phyloP scores from a whole-genome alignment of 2,329 filamentous ascomycete genomes.

The Cladosporium velox region DNA sequence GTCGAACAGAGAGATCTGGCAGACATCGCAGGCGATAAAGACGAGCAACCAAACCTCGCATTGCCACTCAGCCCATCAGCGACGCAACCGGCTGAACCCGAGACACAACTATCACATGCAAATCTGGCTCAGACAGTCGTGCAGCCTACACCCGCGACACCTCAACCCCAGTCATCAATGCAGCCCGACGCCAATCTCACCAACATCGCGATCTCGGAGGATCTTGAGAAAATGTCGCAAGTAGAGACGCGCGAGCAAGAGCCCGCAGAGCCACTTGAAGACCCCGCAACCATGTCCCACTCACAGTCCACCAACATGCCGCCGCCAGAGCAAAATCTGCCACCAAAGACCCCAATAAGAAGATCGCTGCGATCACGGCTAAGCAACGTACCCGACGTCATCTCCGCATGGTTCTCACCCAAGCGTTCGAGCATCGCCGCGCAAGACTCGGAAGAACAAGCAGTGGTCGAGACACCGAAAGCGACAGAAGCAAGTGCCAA shows the following conservation, averaged over 20 bases:
- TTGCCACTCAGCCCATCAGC: conserved; percentile 10
- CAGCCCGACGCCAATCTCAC: neutral
- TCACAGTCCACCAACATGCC: neutral
- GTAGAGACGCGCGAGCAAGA: conserved; percentile 20
- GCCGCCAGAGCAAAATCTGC: conserved; percentile 1
- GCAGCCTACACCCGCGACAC: conserved; percentile 20
- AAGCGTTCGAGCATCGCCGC: conserved; percentile 26
- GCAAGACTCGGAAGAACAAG: conserved; percentile 19
- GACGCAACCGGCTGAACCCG: neutral
- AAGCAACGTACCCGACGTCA: conserved; percentile 38
- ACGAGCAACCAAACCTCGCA: neutral
- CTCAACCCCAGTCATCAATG: neutral
- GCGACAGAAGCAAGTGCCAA: conserved; percentile 1
- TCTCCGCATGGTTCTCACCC: conserved; percentile 41
- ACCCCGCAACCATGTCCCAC: neutral
- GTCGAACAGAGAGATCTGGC: neutral
- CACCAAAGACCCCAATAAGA: conserved; percentile 26
- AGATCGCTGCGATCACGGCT: conserved; percentile 33
- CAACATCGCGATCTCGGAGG: neutral
- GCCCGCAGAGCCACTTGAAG: neutral
- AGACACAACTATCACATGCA: conserved; percentile 2
- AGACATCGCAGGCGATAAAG: neutral
- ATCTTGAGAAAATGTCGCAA: neutral
- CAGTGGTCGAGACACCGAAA: neutral
- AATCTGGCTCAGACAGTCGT: conserved; percentile 1